Conservation (phyloP, 148 eudicot genomes). For the Rhododendron ferrugineum region DNA sequence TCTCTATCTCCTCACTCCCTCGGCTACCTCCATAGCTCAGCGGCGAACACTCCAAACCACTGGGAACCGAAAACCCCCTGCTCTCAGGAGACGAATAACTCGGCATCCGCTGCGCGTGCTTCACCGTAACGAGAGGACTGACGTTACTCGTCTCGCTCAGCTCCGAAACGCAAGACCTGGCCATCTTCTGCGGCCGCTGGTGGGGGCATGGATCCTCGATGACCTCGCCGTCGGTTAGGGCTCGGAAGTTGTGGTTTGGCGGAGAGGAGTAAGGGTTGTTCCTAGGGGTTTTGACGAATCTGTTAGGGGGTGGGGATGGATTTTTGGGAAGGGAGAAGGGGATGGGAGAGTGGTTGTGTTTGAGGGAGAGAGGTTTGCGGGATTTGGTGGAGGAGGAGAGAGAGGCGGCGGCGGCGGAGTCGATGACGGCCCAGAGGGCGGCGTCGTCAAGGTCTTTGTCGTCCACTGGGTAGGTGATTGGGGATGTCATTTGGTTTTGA, state of each 20-base stretch:
- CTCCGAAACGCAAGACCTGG: conserved; percentile 32
- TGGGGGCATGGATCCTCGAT: conserved; percentile 16
- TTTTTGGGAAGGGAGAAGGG: conserved; percentile 20
- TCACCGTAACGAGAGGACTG: conserved; percentile 41
- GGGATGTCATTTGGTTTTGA: conserved; percentile 28
- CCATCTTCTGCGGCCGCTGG: conserved; percentile 44
- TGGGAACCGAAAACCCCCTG: conserved; percentile 16
- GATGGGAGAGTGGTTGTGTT: conserved; percentile 25
- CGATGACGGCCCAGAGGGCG: conserved; percentile 83
- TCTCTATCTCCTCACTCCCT: conserved; percentile 25
- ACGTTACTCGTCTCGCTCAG: conserved; percentile 16
- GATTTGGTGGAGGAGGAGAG: conserved; percentile 31
- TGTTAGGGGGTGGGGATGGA: conserved; percentile 15
- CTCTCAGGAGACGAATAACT: conserved; percentile 27
- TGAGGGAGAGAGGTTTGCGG: conserved; percentile 43
- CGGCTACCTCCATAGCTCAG: conserved; percentile 5
- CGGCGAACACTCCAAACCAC: conserved; percentile 25
- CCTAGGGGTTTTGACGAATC: conserved; percentile 18
- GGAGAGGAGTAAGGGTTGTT: conserved; percentile 1
- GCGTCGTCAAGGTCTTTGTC: conserved; percentile 84
- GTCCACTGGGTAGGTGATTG: conserved; percentile 41
- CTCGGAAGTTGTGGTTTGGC: background rate
- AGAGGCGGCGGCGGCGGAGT: conserved; percentile 79
- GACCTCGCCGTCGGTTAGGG: conserved; percentile 21
- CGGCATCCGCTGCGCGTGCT: conserved; percentile 39